Evolutionary conservation across 1,284 basidiomycete genomes (phyloP).

Genomic region (Neonothopanus nambi): DNA sequence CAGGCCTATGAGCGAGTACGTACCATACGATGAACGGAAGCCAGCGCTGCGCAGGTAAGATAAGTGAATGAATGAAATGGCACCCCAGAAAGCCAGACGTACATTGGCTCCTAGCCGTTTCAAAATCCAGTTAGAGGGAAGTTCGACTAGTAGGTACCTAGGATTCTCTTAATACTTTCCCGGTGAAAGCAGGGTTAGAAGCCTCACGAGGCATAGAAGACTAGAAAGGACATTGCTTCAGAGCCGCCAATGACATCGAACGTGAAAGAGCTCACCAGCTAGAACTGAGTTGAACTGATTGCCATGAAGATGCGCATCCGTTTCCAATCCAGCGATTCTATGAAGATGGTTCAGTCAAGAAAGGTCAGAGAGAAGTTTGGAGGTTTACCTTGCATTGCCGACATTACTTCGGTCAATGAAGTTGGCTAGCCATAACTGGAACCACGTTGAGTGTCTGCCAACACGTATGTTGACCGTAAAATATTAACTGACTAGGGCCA

Average conservation of each 20-base stretch:
- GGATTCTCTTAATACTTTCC: neutral
- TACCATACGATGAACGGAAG: constrained; percentile 53
- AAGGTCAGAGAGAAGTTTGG: neutral
- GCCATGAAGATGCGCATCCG: constrained; percentile 50
- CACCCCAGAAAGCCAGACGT: constrained; percentile 12
- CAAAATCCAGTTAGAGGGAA: constrained; percentile 59
- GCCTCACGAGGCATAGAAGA: constrained; percentile 56
- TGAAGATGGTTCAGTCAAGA: neutral
- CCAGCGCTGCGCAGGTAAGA: constrained; percentile 45
- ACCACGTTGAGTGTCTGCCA: neutral
- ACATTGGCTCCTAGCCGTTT: constrained; percentile 56
- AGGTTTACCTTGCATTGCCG: constrained; percentile 39
- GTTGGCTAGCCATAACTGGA: constrained; percentile 60
- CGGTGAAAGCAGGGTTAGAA: neutral
- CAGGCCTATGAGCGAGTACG: constrained; percentile 26
- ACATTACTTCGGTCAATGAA: constrained; percentile 63
- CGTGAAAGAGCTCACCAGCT: constrained; percentile 39
- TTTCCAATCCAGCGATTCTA: constrained; percentile 57
- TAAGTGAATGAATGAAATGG: neutral
- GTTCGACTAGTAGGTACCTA: constrained; percentile 57
- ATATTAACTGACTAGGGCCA: constrained; percentile 46
- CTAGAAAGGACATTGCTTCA: constrained; percentile 26
- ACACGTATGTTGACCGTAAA: neutral
- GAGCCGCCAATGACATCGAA: neutral
- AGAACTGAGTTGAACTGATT: constrained; percentile 61